Conservation (phyloP, 1,139 yeast species). For the Tardiomyces blankii region DNA sequence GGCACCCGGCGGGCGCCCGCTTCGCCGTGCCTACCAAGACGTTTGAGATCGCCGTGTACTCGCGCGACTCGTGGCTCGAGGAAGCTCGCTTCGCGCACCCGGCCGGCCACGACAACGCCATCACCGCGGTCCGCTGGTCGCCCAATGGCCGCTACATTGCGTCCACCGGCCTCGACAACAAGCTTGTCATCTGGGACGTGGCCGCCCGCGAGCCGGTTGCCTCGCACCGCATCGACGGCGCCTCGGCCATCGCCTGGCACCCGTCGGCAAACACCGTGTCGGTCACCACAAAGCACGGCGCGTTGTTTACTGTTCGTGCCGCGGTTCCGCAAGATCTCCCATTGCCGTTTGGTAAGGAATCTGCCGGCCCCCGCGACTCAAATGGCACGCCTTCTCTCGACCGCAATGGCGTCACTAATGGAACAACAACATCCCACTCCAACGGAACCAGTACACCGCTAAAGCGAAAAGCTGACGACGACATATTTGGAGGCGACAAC, state of each 20-base stretch:
- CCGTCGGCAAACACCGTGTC: conserved; percentile 25
- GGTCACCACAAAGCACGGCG: conserved; percentile 24
- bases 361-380: background rate
- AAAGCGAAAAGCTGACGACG: background rate
- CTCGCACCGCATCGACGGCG: conserved; percentile 11
- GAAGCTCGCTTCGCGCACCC: conserved; percentile 6
- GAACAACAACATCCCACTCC: background rate
- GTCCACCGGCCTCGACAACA: conserved; percentile 32
- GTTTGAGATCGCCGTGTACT: conserved; percentile 27
- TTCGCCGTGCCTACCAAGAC: conserved; percentile 46
- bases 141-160: conserved; percentile 53
- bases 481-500: background rate
- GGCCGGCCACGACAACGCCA: conserved; percentile 26
- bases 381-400: conserved; percentile 1
- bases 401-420: background rate
- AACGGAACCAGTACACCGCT: conserved; percentile 1
- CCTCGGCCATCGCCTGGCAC: conserved; percentile 25
- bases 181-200: conserved; percentile 46
- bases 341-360: conserved; percentile 8
- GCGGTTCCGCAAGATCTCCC: conserved; percentile 11
- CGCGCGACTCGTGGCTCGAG: conserved; percentile 13
- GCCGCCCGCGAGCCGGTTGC: conserved; percentile 10
- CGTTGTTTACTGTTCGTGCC: conserved; percentile 16
- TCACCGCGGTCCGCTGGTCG: conserved; percentile 47
- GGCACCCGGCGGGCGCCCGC: conserved; percentile 54